Base-by-base conservation (phyloP, 2,329 filamentous ascomycete genomes). In the Ophiocordyceps sinensis region DNA sequence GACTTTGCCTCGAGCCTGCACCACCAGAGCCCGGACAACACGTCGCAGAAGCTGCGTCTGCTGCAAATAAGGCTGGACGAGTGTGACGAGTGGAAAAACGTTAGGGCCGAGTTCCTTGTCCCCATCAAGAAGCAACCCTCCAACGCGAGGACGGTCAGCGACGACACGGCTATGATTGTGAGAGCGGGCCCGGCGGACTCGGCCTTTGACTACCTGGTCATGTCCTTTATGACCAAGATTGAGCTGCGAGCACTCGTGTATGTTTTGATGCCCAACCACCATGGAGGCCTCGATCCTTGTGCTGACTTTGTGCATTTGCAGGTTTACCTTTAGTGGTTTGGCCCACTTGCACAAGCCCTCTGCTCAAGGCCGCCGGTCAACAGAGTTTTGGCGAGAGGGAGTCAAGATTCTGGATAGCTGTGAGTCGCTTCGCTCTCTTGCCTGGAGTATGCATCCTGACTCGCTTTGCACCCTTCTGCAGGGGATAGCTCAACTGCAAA, bases 1-100 rank as follows among this genome's bases (percentile, higher is more conserved):
- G 82, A 88, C 53, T 67, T 88, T 19, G 72, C 75, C 2, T 84
- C 81, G 51, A 79, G 75, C 49, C 63, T 88, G 40, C 73, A 79
- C 42, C 70, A 77, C 43, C 79, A 78, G 45, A 70, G 68, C 28
- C 69, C 74, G 0, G 68, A 76, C 12, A 60, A 69, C 28, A 71
- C 75, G 28, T 57, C 64, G 1, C 64, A 71, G 40, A 86, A 86
- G 52, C 63, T 85, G 17, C 67, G 67, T 32, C 61, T 64, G 7
- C 64, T 88, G 47, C 79, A 85, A 53, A 61, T 63, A 32, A 70
- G 68, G 35, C 65, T 85, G 51, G 80, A 85, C 45, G 62, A 71
- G 19, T 66, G 69, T 32, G 62, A 70, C 37, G 60, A 66, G 43
- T 74, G 68, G 71, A 51, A 65, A 46, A 56, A 65, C 17, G 54